Conservation (phyloP, 176 grass and related monocot species). For the Dactylis glomerata region DNA sequence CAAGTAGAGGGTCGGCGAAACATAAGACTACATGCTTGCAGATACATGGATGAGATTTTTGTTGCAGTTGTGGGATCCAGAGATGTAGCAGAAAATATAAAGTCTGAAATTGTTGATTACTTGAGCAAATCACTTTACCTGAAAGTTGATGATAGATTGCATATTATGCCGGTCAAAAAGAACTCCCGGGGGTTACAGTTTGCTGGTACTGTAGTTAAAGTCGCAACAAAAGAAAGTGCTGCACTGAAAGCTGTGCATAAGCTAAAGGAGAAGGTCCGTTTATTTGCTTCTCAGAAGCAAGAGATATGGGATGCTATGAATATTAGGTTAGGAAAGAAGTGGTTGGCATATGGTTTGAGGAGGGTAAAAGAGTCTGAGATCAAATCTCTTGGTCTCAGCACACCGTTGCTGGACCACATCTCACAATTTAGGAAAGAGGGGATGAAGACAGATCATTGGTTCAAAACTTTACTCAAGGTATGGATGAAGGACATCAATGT, state of each 20-base stretch:
- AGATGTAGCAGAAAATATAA: conserved; percentile 56
- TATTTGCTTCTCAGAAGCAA: conserved; percentile 92
- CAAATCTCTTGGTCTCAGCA: conserved; percentile 74
- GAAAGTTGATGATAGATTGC: conserved; percentile 42
- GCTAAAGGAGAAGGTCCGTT: conserved; percentile 64
- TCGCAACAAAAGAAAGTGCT: conserved; percentile 48
- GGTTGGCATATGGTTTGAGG: conserved; percentile 87
- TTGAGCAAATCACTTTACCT: conserved; percentile 60
- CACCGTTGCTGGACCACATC: conserved; percentile 80
- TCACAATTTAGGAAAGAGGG: conserved; percentile 87
- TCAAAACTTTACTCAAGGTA: conserved; percentile 82
- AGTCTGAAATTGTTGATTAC: conserved; percentile 64
- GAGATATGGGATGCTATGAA: conserved; percentile 88
- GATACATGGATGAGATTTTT: conserved; percentile 98
- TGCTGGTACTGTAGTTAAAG: conserved; percentile 51
- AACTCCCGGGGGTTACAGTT: conserved; percentile 61
- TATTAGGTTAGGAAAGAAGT: conserved; percentile 90
- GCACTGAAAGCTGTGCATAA: conserved; percentile 80
- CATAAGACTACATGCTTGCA: conserved; percentile 62
- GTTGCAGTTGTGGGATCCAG: conserved; percentile 72
- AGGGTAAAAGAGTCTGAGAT: conserved; percentile 97
- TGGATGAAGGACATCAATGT: conserved; percentile 89
- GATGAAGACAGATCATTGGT: conserved; percentile 98
- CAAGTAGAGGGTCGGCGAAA: conserved; percentile 27
- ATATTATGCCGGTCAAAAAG: conserved; percentile 49